These are phyloP conservation scores for Kokia cookei DNA, from an alignment of 441 rosid genomes.

Conservation along the genomic window DNA sequence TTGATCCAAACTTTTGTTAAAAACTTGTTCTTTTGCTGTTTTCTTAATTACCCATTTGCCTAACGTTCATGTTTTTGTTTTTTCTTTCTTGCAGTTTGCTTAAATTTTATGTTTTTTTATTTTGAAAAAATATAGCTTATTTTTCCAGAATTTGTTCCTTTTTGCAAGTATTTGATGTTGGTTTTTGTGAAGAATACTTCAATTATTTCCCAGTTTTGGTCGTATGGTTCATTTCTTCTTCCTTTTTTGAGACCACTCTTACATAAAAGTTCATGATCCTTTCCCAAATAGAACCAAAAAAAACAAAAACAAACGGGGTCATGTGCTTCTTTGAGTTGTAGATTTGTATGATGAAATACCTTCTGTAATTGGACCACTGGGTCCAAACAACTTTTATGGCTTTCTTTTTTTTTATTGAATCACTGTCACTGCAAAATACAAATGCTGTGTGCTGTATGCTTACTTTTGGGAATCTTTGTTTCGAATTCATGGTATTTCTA, in stretches of 20 bases:
- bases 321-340: not conserved
- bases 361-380: slow-evolving; percentile 9
- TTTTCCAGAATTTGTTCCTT: slow-evolving; percentile 5
- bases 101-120: not conserved
- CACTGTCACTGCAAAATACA: slow-evolving; percentile 7
- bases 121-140: not conserved
- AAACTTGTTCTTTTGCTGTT: not conserved
- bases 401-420: slow-evolving; percentile 1
- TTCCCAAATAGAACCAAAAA: not conserved
- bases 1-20: slow-evolving; percentile 6
- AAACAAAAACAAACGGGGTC: not conserved
- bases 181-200: not conserved
- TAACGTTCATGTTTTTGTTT: slow-evolving; percentile 2
- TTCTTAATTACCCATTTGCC: not conserved
- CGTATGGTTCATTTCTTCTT: not conserved
- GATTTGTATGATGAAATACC: not conserved
- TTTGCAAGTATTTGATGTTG: slow-evolving; percentile 16
- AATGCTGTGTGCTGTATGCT: not conserved
- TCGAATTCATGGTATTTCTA: not conserved
- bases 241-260: not conserved
- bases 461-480: slow-evolving; percentile 5
- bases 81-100: not conserved
- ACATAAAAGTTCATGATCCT: slow-evolving; percentile 12
- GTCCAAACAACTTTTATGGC: slow-evolving; percentile 5
- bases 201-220: slow-evolving; percentile 1